Base-by-base conservation (phyloP, 805 yeast species). In the Pichia sporocuriosa region DNA sequence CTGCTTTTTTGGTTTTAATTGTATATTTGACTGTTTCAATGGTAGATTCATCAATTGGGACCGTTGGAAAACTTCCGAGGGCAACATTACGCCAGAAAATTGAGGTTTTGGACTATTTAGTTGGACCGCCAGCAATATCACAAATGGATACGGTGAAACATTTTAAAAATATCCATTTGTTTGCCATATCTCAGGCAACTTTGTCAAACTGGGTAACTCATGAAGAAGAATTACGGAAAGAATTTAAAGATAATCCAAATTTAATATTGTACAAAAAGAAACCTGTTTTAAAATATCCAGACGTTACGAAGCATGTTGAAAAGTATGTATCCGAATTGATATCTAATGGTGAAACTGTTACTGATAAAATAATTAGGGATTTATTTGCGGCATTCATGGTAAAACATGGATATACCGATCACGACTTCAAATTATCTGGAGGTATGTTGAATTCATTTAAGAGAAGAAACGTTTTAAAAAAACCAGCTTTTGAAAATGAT, bases 381-480 rank as follows among this genome's bases (percentile, higher is more conserved):
- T 25, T 41, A 1, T 59, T 52, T 32, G 12, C 16, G 4, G 42
- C 46, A 16, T 52, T 36, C 17, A 31, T 56, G 40, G 29, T 31
- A 9, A 42, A 51, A 33, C 39, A 49, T 31, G 63, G 65, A 2
- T 44, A 57, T 35, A 39, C 51, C 7, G 45, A 46, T n/a, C 32
- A 45, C 4, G 43, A 45, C n/a, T 49, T 55, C 28, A 57, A 48
- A 33, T 34, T 61, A n/a, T 56, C 63, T 20, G 51, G 59, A 5
- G 68, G 68, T 1, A 58, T 63, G 67, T 39, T 63, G 6, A 55
- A 55, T 32, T 52, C 65, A 7, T 63, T 63, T 43, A 62, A 61
- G 40, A 56, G 49, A 37, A 47, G 66, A 35, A 60, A 61, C 38
- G 42, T 43, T 6, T 54, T 61, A 4, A 12, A 15, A 19, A 35